Conservation (phyloP, 1,139 yeast genomes). For the Kurtzmaniella natalensis region DNA sequence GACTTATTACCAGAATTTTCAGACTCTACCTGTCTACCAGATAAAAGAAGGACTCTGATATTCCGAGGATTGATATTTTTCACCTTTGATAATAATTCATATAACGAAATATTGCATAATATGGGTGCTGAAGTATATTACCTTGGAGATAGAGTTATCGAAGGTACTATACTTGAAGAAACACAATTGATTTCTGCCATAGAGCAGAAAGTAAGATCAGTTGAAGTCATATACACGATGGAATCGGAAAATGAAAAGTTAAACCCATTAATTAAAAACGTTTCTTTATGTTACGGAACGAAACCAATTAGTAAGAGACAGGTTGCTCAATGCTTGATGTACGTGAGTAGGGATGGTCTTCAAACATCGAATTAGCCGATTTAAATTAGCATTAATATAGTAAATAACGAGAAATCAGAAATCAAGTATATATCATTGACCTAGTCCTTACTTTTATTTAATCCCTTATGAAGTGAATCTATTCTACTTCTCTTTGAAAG, state of each 20-base stretch:
- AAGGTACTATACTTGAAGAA: background rate
- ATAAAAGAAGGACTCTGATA: background rate
- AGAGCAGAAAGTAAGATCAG: background rate
- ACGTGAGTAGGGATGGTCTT: constrained; percentile 3
- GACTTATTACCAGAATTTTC: constrained; percentile 1
- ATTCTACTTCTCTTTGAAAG: constrained; percentile 25
- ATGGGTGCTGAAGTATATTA: constrained; percentile 5
- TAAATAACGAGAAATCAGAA: too few species aligned
- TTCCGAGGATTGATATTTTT: constrained; percentile 1
- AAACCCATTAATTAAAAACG: background rate
- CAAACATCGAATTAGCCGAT: too few species aligned
- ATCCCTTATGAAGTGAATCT: constrained; percentile 28
- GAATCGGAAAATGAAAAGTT: background rate
- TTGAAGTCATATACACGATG: background rate
- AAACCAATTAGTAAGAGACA: constrained; percentile 3
- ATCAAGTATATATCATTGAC: too few species aligned
- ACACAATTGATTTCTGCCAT: background rate
- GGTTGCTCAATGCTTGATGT: constrained; percentile 4
- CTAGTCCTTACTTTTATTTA: constrained; percentile 9
- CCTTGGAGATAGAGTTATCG: background rate
- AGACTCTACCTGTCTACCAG: constrained; percentile 1
- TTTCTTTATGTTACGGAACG: constrained; percentile 7
- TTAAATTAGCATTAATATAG: too few species aligned
- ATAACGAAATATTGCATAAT: background rate
- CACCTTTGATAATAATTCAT: constrained; percentile 2